A percentile compares a stretch with the other conserved stretches of the same genome.
phyloP scores from a whole-genome alignment of 1,139 yeast genomes.

The Saccharomyces hybrid region DNA sequence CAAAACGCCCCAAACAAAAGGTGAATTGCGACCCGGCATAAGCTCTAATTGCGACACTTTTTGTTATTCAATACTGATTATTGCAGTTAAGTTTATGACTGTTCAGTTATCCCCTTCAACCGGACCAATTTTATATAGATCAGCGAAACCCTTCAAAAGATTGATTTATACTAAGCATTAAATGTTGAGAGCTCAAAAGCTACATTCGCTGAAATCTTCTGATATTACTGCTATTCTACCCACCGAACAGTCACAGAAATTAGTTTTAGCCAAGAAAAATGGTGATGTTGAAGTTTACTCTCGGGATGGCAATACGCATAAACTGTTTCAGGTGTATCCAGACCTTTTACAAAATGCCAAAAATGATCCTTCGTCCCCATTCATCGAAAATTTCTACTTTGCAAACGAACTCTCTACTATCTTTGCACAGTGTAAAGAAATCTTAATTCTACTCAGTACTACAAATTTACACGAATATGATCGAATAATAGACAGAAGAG shows the following conservation, averaged over 20 bases:
- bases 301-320: constrained; percentile 15
- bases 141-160: neutral
- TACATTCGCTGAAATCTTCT: constrained; percentile 14
- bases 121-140: neutral
- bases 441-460: constrained; percentile 23
- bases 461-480: constrained; percentile 29
- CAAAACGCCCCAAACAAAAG: neutral
- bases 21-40: neutral
- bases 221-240: constrained; percentile 21
- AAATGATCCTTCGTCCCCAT: constrained; percentile 8
- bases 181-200: constrained; percentile 18
- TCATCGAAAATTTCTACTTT: constrained; percentile 17
- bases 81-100: neutral
- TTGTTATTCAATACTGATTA: neutral
- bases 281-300: constrained; percentile 28
- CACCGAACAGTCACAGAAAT: constrained; percentile 20
- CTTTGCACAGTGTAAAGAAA: constrained; percentile 24
- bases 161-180: neutral
- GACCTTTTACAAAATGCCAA: constrained; percentile 17
- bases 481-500: constrained; percentile 28
- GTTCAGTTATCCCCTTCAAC: neutral
- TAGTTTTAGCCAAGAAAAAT: constrained; percentile 21
- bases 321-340: constrained; percentile 25
- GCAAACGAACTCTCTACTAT: constrained; percentile 24
- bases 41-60: neutral